These are phyloP conservation scores for Lophiostoma macrostomum DNA, from an alignment of 495 filamentous ascomycete genomes.

Conservation along the genomic window DNA sequence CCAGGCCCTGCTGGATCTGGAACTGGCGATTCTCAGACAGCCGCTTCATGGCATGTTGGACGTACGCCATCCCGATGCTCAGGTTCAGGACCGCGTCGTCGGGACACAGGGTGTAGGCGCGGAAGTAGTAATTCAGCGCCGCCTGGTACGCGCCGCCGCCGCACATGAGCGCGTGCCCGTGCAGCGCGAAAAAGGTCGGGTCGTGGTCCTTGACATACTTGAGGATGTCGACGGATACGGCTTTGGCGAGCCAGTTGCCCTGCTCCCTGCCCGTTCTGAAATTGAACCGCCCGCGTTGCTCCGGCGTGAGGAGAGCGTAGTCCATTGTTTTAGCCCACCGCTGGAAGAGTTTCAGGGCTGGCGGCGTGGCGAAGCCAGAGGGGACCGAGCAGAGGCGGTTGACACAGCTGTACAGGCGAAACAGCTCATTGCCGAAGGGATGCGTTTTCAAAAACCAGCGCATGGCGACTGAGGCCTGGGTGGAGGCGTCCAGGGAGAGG, in stretches of 20 bases:
- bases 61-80: constrained; percentile 67
- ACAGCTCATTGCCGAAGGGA: constrained; percentile 79
- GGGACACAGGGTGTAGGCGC: constrained; percentile 76
- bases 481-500: constrained; percentile 72
- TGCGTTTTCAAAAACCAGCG: constrained; percentile 86
- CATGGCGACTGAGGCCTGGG: constrained; percentile 60
- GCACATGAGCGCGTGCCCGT: constrained; percentile 80
- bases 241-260: constrained; percentile 6
- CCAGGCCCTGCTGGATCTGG: constrained; percentile 75
- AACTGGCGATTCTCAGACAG: constrained; percentile 87
- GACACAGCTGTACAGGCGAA: constrained; percentile 72
- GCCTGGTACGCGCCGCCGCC: constrained; percentile 71
- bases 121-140: constrained; percentile 87
- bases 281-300: constrained; percentile 37
- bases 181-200: constrained; percentile 75
- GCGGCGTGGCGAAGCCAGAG: constrained; percentile 51
- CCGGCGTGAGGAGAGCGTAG: constrained; percentile 44
- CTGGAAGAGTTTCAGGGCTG: constrained; percentile 82
- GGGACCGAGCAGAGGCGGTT: constrained; percentile 58
- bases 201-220: constrained; percentile 43
- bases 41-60: constrained; percentile 82
- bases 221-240: neutral
- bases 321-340: constrained; percentile 92
- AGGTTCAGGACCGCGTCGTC: constrained; percentile 75
- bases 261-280: constrained; percentile 24